These are phyloP conservation scores for Elsinoe necatrix DNA, from an alignment of 2,329 filamentous ascomycete genomes.

Conservation along the genomic window DNA sequence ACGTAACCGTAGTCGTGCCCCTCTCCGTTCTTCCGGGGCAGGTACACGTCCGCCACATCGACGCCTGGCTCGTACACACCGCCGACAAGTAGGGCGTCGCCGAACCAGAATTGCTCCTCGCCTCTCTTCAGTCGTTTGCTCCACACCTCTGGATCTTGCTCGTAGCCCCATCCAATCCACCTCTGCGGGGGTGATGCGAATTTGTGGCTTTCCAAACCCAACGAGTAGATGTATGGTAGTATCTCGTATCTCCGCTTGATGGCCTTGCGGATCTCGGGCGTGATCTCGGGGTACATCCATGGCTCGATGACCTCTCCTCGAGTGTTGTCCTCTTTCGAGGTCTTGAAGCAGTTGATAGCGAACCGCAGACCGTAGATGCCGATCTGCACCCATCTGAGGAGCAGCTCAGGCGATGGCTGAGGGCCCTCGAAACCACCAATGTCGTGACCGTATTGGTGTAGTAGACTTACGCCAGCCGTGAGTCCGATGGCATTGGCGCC, in stretches of 20 bases:
- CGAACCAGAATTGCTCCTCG: slow-evolving; percentile 66
- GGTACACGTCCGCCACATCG: slow-evolving; percentile 50
- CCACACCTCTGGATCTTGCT: slow-evolving; percentile 60
- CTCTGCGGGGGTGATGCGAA: slow-evolving; percentile 56
- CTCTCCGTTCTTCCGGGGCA: slow-evolving; percentile 41
- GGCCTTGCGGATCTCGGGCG: slow-evolving; percentile 52
- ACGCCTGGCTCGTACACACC: slow-evolving; percentile 58
- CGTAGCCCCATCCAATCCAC: slow-evolving; percentile 68
- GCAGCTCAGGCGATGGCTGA: slow-evolving; percentile 60
- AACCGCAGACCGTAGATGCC: slow-evolving; percentile 63
- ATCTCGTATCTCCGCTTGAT: slow-evolving; percentile 65
- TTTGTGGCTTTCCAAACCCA: slow-evolving; percentile 53
- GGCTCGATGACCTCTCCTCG: slow-evolving; percentile 68
- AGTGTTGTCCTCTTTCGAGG: slow-evolving; percentile 53
- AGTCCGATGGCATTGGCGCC: slow-evolving; percentile 62
- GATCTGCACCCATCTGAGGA: slow-evolving; percentile 65
- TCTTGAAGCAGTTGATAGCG: slow-evolving; percentile 74
- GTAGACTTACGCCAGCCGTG: slow-evolving; percentile 58
- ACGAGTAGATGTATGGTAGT: slow-evolving; percentile 62
- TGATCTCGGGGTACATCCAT: slow-evolving; percentile 66
- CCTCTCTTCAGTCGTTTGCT: slow-evolving; percentile 50
- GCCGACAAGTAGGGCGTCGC: slow-evolving; percentile 56
- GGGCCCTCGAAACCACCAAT: slow-evolving; percentile 70
- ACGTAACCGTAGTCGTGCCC: slow-evolving; percentile 46
- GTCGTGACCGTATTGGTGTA: slow-evolving; percentile 59